These are phyloP conservation scores for Paramecium octaurelia DNA, from an alignment of 73 alveolate species.

Conservation along the genomic window DNA sequence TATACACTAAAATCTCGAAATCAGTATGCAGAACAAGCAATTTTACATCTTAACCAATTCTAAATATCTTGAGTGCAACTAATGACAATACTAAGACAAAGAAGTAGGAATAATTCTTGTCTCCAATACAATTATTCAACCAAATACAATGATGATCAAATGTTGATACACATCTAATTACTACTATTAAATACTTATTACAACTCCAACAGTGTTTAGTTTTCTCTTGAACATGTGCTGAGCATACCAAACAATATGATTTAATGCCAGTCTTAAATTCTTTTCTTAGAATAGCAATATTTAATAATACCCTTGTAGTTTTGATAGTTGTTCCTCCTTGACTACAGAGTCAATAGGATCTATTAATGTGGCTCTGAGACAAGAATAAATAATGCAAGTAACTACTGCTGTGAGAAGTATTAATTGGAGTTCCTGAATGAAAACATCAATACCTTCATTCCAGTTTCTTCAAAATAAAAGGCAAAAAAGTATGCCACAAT, in stretches of 20 bases:
- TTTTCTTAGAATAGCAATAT: background rate
- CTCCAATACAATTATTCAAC: constrained; percentile 63
- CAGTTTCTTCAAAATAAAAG: background rate
- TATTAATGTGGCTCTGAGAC: background rate
- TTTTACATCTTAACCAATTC: background rate
- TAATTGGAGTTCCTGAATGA: background rate
- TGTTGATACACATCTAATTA: constrained; percentile 30
- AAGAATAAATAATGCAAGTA: background rate
- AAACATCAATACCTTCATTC: background rate
- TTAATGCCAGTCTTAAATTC: constrained; percentile 25
- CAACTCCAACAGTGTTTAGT: constrained; percentile 41
- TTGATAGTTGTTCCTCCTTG: background rate
- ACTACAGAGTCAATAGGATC: background rate
- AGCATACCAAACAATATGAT: constrained; percentile 26
- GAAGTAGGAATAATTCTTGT: constrained; percentile 44
- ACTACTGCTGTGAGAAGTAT: background rate
- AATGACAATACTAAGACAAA: background rate
- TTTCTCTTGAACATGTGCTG: constrained; percentile 31
- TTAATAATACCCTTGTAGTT: background rate
- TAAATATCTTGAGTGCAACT: background rate
- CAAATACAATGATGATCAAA: constrained; percentile 70
- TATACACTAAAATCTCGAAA: background rate
- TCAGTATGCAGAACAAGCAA: background rate
- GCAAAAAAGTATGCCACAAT: background rate
- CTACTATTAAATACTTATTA: background rate